Base-by-base conservation (phyloP, 116 monocot genomes). In the Posidonia oceanica region DNA sequence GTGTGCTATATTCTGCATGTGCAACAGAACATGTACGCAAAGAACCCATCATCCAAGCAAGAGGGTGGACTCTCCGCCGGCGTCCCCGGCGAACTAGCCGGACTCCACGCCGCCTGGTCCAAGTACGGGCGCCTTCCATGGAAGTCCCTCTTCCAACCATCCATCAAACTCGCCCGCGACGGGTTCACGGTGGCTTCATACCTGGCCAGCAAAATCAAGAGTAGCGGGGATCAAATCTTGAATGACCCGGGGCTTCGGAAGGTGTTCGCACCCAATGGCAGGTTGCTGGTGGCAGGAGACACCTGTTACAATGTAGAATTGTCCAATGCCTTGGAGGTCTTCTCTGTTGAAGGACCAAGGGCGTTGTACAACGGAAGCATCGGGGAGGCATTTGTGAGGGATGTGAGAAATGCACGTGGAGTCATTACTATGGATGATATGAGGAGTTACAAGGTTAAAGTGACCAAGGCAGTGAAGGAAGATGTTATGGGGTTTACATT, bases 61-160 rank as follows among this genome's bases (percentile, higher is more conserved):
- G 54, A 39, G 59, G 97, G 94, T 36, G 80, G 83, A 3, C 85
- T 92, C 14, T 83, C 97, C 7, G 82, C 84, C 79, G 91, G 87
- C 38, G 78, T 97, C 67, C 92, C 92, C 0, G 97, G 97, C 4
- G 92, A 97, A 77, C 55, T 97, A 14, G 87, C 89, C 4, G 97
- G 91, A 36, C 83, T 97, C 61, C 80, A 97, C 75, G 77, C 82
- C 52, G 89, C 84, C 37, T 91, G 92, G 92, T 73, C 63, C 17
- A 83, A 81, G 66, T 86, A 89, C 48, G 92, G 97, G 3, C 69
- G 74, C 54, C 91, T 97, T 5, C 81, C 87, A 1, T 97, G 97
- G 97, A 83, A 79, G 36, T 20, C 62, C 70, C 97, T 97, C 68
- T 74, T 97, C 67, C 71, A 70, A 6, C 97, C 97, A 58, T 75